Percentiles rank a stretch among this genome's conserved stretches.
phyloP scores from a whole-genome alignment of 805 yeast genomes.

The Starmerella stigmatis region DNA sequence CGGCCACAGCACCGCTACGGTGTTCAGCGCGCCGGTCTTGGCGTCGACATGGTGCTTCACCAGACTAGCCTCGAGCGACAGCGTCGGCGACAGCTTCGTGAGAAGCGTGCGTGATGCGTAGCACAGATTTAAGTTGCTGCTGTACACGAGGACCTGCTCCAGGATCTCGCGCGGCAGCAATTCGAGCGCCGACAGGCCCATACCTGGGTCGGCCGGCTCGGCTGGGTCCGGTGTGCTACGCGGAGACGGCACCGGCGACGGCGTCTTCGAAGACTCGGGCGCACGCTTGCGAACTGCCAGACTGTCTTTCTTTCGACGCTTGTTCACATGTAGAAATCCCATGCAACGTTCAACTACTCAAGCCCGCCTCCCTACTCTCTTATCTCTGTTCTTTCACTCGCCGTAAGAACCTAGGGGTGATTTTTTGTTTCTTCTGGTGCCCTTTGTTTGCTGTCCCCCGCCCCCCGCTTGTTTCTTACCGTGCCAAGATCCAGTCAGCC shows the following conservation, averaged over 20 bases:
- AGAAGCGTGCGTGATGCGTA: constrained; percentile 31
- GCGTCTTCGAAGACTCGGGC: neutral
- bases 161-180: constrained; percentile 38
- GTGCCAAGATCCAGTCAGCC: neutral
- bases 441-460: too few relatives aligned
- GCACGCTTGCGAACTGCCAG: neutral
- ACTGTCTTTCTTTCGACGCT: neutral
- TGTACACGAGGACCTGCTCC: constrained; percentile 33
- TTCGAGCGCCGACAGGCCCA: constrained; percentile 8
- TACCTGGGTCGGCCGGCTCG: neutral
- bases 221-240: neutral
- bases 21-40: constrained; percentile 16
- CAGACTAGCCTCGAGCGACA: constrained; percentile 22
- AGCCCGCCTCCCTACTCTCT: neutral
- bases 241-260: neutral
- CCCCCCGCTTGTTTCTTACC: neutral
- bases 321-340: constrained; percentile 8
- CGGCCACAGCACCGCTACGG: constrained; percentile 19
- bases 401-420: too few relatives aligned
- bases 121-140: constrained; percentile 34
- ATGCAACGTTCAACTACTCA: neutral
- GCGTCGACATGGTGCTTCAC: constrained; percentile 16
- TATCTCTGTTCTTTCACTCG: neutral
- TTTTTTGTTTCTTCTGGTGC: too few relatives aligned
- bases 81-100: constrained; percentile 26